phyloP scores from a whole-genome alignment of 2,329 filamentous ascomycete species.

The Cladorrhinum sp. region DNA sequence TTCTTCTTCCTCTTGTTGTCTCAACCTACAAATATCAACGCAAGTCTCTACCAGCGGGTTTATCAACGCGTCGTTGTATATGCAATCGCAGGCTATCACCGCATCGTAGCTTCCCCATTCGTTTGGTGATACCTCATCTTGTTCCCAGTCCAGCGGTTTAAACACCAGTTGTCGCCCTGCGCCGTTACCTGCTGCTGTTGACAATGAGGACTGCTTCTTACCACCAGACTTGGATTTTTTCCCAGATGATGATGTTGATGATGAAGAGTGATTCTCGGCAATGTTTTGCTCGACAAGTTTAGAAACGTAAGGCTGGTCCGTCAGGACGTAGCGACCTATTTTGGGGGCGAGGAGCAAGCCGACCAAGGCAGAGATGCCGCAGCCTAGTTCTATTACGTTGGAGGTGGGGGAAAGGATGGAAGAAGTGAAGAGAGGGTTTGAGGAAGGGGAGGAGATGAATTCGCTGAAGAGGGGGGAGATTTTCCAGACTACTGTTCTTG shows the following conservation, averaged over 20 bases:
- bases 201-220: constrained; percentile 1
- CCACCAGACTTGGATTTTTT: constrained; percentile 3
- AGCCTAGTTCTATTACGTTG: constrained; percentile 76
- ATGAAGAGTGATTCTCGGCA: constrained; percentile 48
- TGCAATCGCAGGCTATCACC: constrained; percentile 85
- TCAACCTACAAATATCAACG: constrained; percentile 66
- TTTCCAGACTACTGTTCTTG: constrained; percentile 74
- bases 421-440: constrained; percentile 59
- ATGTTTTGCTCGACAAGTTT: constrained; percentile 76
- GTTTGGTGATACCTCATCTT: constrained; percentile 45
- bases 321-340: constrained; percentile 68
- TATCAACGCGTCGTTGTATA: constrained; percentile 89
- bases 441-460: constrained; percentile 67
- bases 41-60: constrained; percentile 79
- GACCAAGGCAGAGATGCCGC: constrained; percentile 79
- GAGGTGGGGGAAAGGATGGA: constrained; percentile 52
- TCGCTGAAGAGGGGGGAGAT: constrained; percentile 78
- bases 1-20: constrained; percentile 30
- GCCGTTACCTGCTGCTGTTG: constrained; percentile 22
- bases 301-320: constrained; percentile 84
- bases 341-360: constrained; percentile 63
- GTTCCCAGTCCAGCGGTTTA: constrained; percentile 78
- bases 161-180: constrained; percentile 56
- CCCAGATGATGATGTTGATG: neutral
- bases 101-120: constrained; percentile 58